Conservation (phyloP, 306 rosid species). For the Rosa multiflora region DNA sequence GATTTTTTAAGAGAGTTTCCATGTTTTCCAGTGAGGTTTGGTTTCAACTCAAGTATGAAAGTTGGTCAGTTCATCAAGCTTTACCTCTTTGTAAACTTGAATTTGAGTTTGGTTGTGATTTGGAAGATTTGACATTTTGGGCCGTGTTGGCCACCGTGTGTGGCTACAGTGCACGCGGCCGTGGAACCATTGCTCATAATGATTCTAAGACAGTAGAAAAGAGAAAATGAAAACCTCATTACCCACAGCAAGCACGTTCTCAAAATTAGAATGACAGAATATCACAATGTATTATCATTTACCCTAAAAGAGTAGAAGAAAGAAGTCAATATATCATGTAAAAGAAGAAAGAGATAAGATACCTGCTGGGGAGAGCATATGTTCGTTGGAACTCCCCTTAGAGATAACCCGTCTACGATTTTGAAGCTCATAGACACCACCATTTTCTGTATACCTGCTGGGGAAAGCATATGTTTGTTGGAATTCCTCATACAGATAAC, state of each 20-base stretch:
- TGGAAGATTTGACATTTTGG: no score
- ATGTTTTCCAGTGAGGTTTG: no score
- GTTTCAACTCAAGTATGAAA: no score
- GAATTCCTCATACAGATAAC: neutral
- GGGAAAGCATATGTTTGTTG: constrained; percentile 14
- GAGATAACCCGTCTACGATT: constrained; percentile 30
- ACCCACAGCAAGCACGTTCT: neutral
- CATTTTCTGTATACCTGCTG: constrained; percentile 30
- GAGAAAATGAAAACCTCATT: no score
- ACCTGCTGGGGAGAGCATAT: constrained; percentile 39
- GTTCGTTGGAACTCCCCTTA: constrained; percentile 23
- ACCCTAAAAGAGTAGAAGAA: neutral
- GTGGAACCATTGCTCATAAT: no score
- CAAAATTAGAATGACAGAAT: neutral
- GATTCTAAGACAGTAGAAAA: no score
- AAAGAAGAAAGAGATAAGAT: neutral
- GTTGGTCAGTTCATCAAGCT: no score
- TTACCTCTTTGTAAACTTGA: no score
- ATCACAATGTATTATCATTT: neutral
- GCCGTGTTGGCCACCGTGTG: no score
- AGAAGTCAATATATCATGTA: neutral
- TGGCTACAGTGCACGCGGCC: no score
- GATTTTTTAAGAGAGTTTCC: no score
- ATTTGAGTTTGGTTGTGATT: no score
- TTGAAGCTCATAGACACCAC: neutral